Conservation (phyloP, 1,284 basidiomycete species). For the Lentinus polychrous region DNA sequence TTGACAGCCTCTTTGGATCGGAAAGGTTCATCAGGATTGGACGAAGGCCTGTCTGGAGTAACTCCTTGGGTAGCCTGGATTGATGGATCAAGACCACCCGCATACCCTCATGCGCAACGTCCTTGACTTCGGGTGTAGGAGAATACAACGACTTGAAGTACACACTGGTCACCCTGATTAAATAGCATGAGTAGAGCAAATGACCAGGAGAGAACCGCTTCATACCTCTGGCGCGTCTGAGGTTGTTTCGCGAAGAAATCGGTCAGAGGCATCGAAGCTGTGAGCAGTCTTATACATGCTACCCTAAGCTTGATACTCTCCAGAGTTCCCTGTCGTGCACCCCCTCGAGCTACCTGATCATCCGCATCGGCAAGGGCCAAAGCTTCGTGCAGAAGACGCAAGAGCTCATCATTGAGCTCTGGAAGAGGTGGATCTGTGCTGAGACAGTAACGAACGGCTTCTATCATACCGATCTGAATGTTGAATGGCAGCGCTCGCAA, state of each 20-base stretch:
- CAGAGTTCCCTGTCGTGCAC: constrained; percentile 73
- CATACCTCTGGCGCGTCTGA: constrained; percentile 80
- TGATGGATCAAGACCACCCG: constrained; percentile 87
- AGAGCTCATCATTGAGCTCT: constrained; percentile 87
- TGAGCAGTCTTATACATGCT: constrained; percentile 89
- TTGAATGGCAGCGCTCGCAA: constrained; percentile 93
- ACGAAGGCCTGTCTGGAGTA: constrained; percentile 90
- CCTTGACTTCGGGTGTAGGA: constrained; percentile 87
- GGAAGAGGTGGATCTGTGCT: constrained; percentile 80
- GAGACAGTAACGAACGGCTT: constrained; percentile 92
- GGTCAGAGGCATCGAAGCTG: constrained; percentile 90
- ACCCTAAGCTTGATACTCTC: constrained; percentile 93
- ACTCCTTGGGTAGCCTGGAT: constrained; percentile 90
- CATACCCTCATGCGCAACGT: constrained; percentile 92
- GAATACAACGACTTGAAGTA: constrained; percentile 99
- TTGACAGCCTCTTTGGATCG: constrained; percentile 90
- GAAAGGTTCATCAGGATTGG: constrained; percentile 98
- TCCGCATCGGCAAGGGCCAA: constrained; percentile 95
- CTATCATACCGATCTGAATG: constrained; percentile 98
- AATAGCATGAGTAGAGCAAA: not conserved
- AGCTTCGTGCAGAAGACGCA: constrained; percentile 90
- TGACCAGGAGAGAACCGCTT: constrained; percentile 6
- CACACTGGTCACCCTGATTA: constrained; percentile 80
- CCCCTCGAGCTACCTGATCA: constrained; percentile 71
- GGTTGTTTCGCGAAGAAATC: constrained; percentile 86